Evolutionary conservation across 306 rosid species (phyloP), one percentile per base, ranked within the genome.

Genomic region (Ceratonia siliqua): DNA sequence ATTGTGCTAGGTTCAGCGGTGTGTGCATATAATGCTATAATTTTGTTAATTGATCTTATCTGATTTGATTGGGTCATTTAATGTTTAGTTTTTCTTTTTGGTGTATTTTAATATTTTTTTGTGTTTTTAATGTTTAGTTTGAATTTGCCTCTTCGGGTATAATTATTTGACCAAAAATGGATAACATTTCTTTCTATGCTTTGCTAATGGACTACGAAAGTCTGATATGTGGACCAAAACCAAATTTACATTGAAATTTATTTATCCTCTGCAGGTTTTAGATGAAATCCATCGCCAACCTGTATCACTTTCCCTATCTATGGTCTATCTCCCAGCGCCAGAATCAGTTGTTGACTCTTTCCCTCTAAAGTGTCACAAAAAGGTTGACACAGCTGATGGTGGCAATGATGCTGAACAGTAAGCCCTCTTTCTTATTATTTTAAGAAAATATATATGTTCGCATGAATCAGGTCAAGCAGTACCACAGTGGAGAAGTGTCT

Each of bases 241-340:
- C 75, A 55, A 55, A 74, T 68, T 74, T 64, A 57, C 52, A 22
- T 18, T 70, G 54, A 18, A 42, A 30, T 68, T 20, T 53, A 66
- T 73, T 45, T 69, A 25, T 65, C 35, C 68, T 20, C 12, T 79
- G 72, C 78, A 94, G 99, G 99, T 94, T 68, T 84, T 94, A 87
- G 97, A 94, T 90, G 99, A 94, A 85, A 92, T 94, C 78, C 97
- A 92, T 58, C 86, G 92, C 64, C 97, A 94, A 69, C 96, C 99
- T 8, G 89, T 77, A 38, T 87, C 96, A 18, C 89, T 90, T 72
- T 86, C 97, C 74, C 85, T 89, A 2, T 92, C 95, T 14, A 85
- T 90, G 91, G 95, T 88, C 79, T 90, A 97, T n/a, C 85, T 88
- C 36, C 97, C 99, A 8, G 99, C 99, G 17, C 96, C 99, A 6